A percentile compares a stretch with the other conserved stretches of the same genome.
These are phyloP conservation scores for Chytridiales sp. DNA, from an alignment of 371 early-diverging fungal species.

Conservation along the genomic window DNA sequence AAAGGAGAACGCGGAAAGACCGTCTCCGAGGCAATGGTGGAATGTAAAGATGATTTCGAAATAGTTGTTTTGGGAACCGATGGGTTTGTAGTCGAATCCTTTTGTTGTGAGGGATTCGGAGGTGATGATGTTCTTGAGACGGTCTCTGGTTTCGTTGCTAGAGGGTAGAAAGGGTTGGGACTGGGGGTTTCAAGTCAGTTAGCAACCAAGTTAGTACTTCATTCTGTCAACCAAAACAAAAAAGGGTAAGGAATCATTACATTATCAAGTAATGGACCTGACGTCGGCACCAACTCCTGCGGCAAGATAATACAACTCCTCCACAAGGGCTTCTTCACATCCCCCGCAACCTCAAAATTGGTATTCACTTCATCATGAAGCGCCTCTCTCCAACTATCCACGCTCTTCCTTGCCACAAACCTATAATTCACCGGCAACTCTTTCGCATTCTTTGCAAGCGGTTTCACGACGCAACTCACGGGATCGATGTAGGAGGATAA, in stretches of 20 bases:
- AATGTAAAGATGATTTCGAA: constrained; percentile 43
- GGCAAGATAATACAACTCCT: constrained; percentile 29
- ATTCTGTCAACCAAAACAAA: too few species aligned
- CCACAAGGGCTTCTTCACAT: constrained; percentile 32
- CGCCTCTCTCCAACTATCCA: constrained; percentile 21
- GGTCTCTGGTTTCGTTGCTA: not conserved
- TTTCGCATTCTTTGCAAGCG: constrained; percentile 35
- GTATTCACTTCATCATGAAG: constrained; percentile 41
- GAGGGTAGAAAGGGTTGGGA: too few species aligned
- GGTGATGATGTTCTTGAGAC: too few species aligned
- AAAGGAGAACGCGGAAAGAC: constrained; percentile 38
- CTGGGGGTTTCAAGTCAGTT: too few species aligned
- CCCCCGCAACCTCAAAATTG: constrained; percentile 35
- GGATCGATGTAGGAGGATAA: constrained; percentile 33
- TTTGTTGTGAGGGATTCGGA: not conserved
- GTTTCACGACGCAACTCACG: constrained; percentile 26
- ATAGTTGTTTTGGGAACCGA: too few species aligned
- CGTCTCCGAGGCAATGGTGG: constrained; percentile 49
- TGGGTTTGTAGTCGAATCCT: too few species aligned
- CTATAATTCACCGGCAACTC: constrained; percentile 22
- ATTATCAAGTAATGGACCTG: constrained; percentile 30
- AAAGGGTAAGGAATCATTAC: not conserved
- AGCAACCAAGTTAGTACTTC: constrained; percentile 16
- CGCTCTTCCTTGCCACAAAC: constrained; percentile 22
- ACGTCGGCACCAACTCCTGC: constrained; percentile 14